Evolutionary conservation across 2,329 filamentous ascomycete species (phyloP), one percentile per base, ranked within the genome.

Genomic region (Cercospora zeina): DNA sequence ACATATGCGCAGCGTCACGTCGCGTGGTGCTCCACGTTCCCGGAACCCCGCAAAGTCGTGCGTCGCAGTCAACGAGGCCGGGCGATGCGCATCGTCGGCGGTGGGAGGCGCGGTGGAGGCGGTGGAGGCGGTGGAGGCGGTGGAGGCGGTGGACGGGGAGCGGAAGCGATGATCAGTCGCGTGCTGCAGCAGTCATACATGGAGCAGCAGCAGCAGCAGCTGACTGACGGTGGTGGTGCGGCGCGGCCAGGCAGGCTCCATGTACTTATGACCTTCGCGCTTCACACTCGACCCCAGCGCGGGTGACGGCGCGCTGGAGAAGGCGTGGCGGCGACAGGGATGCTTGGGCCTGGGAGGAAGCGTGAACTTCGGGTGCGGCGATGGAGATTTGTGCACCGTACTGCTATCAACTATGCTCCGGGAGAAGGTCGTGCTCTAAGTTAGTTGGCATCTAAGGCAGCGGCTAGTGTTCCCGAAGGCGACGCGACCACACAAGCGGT

Each of bases 41-140:
- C 54, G 39, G 54, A 58, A 58, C 58, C 64, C 61, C 54, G 55
- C 64, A 62, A 54, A 27, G 10, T 53, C 49, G 49, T 53, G 49
- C 49, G 49, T 53, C 8, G 30, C 49, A 19, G 30, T 53, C 49
- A 53, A 31, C 49, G 49, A 27, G 9, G 27, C 27, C 30, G 10
- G 30, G 27, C 49, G n/a, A 33, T 53, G 49, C 30, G 31, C 49
- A 53, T 53, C 13, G 24, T 3, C 9, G 2, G 31, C 2, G 11
- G 30, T 53, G 24, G 49, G 24, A 13, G 14, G 13, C 49, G 49
- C 24, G 27, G 9, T 16, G 13, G 27, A 11, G 27, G 10, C 49
- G 49, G 27, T 6, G 49, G 24, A 11, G 49, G 49, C 11, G 49
- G 30, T 9, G 30, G 30, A 9, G 30, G 30, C 30, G 49, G 21